Evolutionary conservation across 257 asterid genomes (phyloP).

Genomic region (Voacanga thouarsii): DNA sequence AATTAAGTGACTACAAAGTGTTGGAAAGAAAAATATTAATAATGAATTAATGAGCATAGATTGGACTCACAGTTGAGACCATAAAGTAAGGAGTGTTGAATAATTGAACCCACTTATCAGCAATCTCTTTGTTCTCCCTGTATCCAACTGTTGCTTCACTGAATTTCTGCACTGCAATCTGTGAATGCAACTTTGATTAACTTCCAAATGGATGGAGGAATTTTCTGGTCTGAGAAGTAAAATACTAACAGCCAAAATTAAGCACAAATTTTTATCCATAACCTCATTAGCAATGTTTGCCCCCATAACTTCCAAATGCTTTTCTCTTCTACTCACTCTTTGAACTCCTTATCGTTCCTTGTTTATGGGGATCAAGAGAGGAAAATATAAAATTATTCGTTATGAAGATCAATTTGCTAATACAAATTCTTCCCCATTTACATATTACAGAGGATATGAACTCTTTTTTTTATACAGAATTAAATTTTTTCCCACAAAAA

Average conservation of each 20-base stretch:
- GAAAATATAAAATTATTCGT: too few relatives aligned
- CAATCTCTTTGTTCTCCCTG: slow-evolving; percentile 56
- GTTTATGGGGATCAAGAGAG: too few relatives aligned
- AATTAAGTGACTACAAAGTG: background rate
- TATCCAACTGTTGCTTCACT: slow-evolving; percentile 92
- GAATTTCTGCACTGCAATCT: slow-evolving; percentile 87
- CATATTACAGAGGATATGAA: background rate
- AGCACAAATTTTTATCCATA: slow-evolving; percentile 2
- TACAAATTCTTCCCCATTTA: too few relatives aligned
- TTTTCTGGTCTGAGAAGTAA: background rate
- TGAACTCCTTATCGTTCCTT: too few relatives aligned
- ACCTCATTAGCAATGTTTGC: slow-evolving; percentile 97
- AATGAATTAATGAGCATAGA: background rate
- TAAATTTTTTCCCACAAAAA: background rate
- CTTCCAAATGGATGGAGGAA: background rate
- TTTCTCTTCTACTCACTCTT: slow-evolving; percentile 88
- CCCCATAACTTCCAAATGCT: slow-evolving; percentile 96
- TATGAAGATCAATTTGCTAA: too few relatives aligned
- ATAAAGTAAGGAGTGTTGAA: slow-evolving; percentile 69
- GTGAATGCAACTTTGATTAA: slow-evolving; percentile 16
- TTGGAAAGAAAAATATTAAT: background rate
- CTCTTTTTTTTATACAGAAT: slow-evolving; percentile 13
- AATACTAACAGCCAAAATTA: background rate
- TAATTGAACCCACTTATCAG: slow-evolving; percentile 83
- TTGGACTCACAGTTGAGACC: slow-evolving; percentile 70